Evolutionary conservation across 192 early-diverging fungal species (phyloP).

Genomic region (Mortierella alpina): DNA sequence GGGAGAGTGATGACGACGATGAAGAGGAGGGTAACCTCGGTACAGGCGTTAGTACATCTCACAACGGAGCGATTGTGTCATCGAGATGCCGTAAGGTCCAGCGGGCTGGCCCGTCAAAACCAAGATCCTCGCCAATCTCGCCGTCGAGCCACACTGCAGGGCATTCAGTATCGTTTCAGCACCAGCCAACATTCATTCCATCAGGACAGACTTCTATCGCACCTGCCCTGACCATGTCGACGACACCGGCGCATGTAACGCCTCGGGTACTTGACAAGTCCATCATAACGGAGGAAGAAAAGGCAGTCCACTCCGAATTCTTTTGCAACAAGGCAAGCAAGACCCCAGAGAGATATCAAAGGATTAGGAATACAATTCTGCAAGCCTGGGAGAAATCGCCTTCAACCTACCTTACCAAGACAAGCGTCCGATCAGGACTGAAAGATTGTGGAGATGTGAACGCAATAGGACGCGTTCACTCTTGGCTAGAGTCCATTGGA

Average conservation of each 20-base stretch:
- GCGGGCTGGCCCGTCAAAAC: neutral
- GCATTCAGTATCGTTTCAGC: conserved; percentile 1
- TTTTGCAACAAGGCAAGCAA: conserved; percentile 77
- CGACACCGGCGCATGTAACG: neutral
- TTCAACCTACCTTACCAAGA: conserved; percentile 87
- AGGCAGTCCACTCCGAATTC: conserved; percentile 67
- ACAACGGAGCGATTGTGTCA: neutral
- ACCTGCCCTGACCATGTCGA: conserved; percentile 1
- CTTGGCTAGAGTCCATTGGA: conserved; percentile 81
- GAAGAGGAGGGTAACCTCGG: conserved; percentile 48
- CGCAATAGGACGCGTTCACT: conserved; percentile 88
- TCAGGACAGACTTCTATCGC: neutral
- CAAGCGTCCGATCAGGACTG: conserved; percentile 76
- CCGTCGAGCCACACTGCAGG: neutral
- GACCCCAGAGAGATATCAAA: conserved; percentile 89
- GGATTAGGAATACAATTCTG: conserved; percentile 90
- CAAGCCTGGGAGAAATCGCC: conserved; percentile 76
- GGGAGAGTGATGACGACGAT: conserved; percentile 32
- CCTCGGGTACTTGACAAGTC: conserved; percentile 56
- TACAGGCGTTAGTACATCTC: conserved; percentile 12
- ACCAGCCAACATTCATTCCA: conserved; percentile 2
- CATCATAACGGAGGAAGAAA: conserved; percentile 63
- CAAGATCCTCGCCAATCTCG: neutral
- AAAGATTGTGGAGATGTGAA: conserved; percentile 93
- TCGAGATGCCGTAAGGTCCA: conserved; percentile 13